Evolutionary conservation across 805 yeast species (phyloP), one percentile per base, ranked within the genome.

Genomic region (Wickerhamomyces sydowiorum): DNA sequence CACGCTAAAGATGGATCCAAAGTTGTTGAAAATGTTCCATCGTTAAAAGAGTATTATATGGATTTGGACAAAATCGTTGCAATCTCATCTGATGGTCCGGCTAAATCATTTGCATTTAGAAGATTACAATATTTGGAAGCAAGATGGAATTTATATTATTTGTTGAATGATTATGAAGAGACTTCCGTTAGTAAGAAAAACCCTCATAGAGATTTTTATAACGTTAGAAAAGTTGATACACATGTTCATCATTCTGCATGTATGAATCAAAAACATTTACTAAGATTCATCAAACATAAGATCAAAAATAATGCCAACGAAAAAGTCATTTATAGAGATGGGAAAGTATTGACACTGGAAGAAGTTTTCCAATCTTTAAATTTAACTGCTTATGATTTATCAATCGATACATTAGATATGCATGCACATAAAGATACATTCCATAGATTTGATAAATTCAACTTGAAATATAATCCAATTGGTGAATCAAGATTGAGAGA

Each of bases 171-270:
- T 58, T 90, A 86, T 60, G 93, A 88, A 57, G 99, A 93, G 62
- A 84, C 83, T 17, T 80, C 90, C 15, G 93, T 86, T 49, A 82
- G 95, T 9, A 93, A 93, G 64, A 78, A 80, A 46, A 90, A 90
- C 51, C 98, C 98, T 5, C 99, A 93, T 61, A 80, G 99, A 62
- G 99, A 91, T 64, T 93, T 91, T 59, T 91, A 91, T 67, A 91
- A 91, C 57, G 96, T 89, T 35, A 79, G 98, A 67, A 91, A 91
- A 61, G 97, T 93, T 30, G 99, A 91, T 60, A 93, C 98, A 17
- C 99, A 93, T 72, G 96, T 93, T 54, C 99, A 93, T 62, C 99
- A 95, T 62, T 86, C 96, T 9, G 99, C 99, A 10, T 90, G 97
- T 64, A 95, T 95, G 98, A 95, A 95, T 58, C 99, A 93, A 66